Base-by-base conservation (phyloP, 2,329 filamentous ascomycete genomes). In the Neopestalotiopsis clavispora region DNA sequence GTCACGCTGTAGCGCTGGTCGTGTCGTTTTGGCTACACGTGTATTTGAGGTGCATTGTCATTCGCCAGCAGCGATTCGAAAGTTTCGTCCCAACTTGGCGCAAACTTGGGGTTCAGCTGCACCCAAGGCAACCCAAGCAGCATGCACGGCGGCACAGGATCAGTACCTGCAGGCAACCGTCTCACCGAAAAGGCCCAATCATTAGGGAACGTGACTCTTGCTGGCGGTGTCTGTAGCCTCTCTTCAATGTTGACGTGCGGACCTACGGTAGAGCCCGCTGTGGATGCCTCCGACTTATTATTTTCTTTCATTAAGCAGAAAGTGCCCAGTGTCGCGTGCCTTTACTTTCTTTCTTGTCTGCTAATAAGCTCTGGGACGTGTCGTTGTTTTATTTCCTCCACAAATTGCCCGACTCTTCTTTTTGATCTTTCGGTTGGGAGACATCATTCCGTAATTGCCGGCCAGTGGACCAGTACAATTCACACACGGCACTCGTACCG, bases 131-230 rank as follows among this genome's bases (percentile, higher is more conserved):
- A 9, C 57, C n/a, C 30, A 38, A 10, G 57, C 23, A 59, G 23
- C n/a, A 30, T 34, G 57, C 57, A 34, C 13, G 9, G 30, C n/a
- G 23, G n/a, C 57, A 59, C 23, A 59, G 30, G 57, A 34, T 28
- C 34, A 32, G 59, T 34, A 34, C n/a, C 30, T 64, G 61, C 61
- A 64, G 61, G 40, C 61, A 34, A 17, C 45, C 40, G 28, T 49
- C 61, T 32, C 40, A 23, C n/a, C 40, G 28, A 23, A 52, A 49
- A 23, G 28, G n/a, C 34, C 61, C 61, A 64, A 38, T 64, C 20
- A 45, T 64, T n/a, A 64, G 61, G n/a, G 34, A 64, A 64, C 61
- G 61, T 64, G 61, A 45, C 61, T 34, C n/a, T n/a, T 59, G 57
- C 23, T 28, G 57, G 23, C 57, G 30, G 30, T 30, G 57, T 30